Evolutionary conservation across 306 rosid species (phyloP), one percentile per base, ranked within the genome.

Genomic region (Cercis canadensis): DNA sequence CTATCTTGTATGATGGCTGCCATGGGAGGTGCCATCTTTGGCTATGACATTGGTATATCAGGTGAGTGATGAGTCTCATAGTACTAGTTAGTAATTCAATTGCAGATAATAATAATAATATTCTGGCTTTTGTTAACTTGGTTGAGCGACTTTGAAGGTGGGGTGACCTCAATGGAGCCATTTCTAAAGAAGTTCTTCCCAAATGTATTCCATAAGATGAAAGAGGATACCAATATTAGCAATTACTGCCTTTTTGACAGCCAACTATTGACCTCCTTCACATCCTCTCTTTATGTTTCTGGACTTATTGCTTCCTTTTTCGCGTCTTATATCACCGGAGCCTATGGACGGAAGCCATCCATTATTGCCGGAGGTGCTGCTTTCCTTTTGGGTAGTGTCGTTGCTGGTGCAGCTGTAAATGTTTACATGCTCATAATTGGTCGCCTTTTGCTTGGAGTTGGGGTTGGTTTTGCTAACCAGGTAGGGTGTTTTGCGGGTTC

Each of bases 391-490:
- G 96, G 96, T 17, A 57, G 93, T 0, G 92, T 87, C 9, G 51
- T 90, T 15, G 92, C 87, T 3, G 91, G 83, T 11, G 87, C 92
- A 4, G 93, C 96, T 41, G 17, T 78, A 13, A 86, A 87, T 41
- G 67, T 90, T 18, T 86, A 82, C 77, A 86, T 90, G 96, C 85
- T 90, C 59, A 82, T 87, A 10, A 18, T 87, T 29, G 96, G 96
- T 37, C 83, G 93, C 6, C 57, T 90, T 33, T 45, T 90, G 83
- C 92, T 87, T 6, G 96, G 96, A 37, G 87, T 90, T 18, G 96
- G 96, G 5, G 93, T 90, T 52, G 96, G 93, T 51, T 90, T 90
- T 68, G 83, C 88, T 44, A 90, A 87, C 71, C 96, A 90, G 89
- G 96, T 87, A 81, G 40, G 47, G 44, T 39, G 16, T 53, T 40